A percentile compares a stretch with the other conserved stretches of the same genome.
Evolutionary conservation across 257 asterid genomes (phyloP).

Genomic region (Jaltomata sinuosa): DNA sequence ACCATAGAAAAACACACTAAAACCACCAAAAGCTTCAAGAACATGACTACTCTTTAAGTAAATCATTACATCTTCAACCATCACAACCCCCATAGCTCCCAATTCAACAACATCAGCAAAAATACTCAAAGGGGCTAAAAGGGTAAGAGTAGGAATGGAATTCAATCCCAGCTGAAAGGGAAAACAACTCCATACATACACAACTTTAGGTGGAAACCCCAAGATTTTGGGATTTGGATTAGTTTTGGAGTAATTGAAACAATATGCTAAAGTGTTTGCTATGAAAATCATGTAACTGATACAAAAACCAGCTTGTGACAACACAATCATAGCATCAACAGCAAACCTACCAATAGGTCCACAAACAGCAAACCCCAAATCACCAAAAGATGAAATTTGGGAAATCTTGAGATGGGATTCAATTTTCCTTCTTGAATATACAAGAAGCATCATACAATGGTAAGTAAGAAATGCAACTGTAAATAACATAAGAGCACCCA

Average conservation of each 20-base stretch:
- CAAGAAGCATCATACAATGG: conserved; percentile 3
- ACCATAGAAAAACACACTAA: not conserved
- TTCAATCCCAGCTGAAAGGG: conserved; percentile 2
- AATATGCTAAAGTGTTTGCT: not conserved
- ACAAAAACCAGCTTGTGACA: conserved; percentile 11
- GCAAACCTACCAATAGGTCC: not conserved
- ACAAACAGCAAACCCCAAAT: conserved; percentile 4
- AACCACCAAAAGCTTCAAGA: not conserved
- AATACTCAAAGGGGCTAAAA: conserved; percentile 1
- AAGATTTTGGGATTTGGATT: not conserved
- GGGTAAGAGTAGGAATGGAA: not conserved
- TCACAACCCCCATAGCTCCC: conserved; percentile 1
- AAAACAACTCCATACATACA: not conserved
- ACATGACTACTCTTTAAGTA: not conserved
- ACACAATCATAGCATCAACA: conserved; percentile 5
- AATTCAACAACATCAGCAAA: conserved; percentile 3
- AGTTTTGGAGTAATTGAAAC: not conserved
- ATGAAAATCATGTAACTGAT: conserved; percentile 5
- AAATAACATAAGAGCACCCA: not conserved
- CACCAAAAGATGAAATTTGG: not conserved
- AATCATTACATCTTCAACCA: conserved; percentile 1
- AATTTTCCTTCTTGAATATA: not conserved
- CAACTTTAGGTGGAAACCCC: not conserved
- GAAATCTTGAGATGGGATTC: not conserved
- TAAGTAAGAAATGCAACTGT: not conserved